Percentiles rank a stretch among this genome's conserved stretches.
phyloP scores from a whole-genome alignment of 2,329 filamentous ascomycete genomes.

The Penicillium verrucosum region DNA sequence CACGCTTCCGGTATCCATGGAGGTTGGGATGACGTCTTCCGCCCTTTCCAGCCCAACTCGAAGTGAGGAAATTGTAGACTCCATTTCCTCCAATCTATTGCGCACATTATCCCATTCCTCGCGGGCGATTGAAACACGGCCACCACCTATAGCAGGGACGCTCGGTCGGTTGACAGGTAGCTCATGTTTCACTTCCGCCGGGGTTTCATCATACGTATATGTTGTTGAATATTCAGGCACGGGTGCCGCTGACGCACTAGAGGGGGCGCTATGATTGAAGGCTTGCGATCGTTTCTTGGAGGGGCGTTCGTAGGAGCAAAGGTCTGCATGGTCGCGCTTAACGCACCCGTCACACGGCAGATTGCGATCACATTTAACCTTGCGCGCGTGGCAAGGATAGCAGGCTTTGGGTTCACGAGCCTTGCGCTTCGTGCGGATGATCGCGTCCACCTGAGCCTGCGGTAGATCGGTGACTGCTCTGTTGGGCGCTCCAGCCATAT shows the following conservation, averaged over 20 bases:
- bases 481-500: conserved; percentile 24
- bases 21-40: conserved; percentile 30
- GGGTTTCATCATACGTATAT: conserved; percentile 20
- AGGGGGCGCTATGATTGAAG: conserved; percentile 23
- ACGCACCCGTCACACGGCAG: conserved; percentile 49
- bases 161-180: conserved; percentile 14
- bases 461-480: conserved; percentile 41
- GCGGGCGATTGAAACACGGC: conserved; percentile 39
- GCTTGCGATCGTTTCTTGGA: conserved; percentile 43
- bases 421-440: conserved; percentile 48
- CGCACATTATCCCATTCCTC: conserved; percentile 46
- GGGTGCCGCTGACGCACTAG: conserved; percentile 8
- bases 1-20: conserved; percentile 30
- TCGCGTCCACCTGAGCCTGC: conserved; percentile 47
- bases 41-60: conserved; percentile 39
- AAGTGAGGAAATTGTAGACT: conserved; percentile 40
- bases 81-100: conserved; percentile 43
- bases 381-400: conserved; percentile 47
- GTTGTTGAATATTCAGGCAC: conserved; percentile 10
- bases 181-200: conserved; percentile 27
- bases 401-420: conserved; percentile 48
- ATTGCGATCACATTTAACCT: conserved; percentile 50
- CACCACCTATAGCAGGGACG: conserved; percentile 17
- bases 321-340: conserved; percentile 49
- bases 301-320: conserved; percentile 50